A percentile compares a stretch with the other conserved stretches of the same genome.
These are phyloP conservation scores for Closterium sp. DNA, from an alignment of 139 green algal species.

Conservation along the genomic window DNA sequence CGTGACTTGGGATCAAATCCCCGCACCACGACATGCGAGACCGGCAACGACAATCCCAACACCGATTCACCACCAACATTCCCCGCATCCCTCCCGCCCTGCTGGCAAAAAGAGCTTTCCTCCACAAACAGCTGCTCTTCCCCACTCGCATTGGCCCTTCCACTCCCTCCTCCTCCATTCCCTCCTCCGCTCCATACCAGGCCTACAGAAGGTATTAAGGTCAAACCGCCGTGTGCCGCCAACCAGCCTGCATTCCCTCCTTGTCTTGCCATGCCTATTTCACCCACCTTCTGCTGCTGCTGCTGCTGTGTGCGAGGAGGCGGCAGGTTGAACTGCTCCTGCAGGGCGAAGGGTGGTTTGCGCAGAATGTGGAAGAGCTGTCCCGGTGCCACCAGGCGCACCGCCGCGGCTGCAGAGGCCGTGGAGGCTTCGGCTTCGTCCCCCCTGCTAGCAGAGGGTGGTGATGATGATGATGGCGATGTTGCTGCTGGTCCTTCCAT, in stretches of 20 bases:
- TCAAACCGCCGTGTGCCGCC: too few species aligned
- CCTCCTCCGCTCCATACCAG: too few species aligned
- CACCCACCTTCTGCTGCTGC: too few species aligned
- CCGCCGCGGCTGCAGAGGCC: neutral
- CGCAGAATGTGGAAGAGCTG: constrained; percentile 37
- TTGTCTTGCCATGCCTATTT: too few species aligned
- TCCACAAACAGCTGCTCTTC: neutral
- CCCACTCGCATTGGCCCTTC: neutral
- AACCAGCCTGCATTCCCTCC: too few species aligned
- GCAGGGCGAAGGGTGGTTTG: neutral
- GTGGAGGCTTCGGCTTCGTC: neutral
- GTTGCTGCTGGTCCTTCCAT: too few species aligned
- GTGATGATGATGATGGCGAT: too few species aligned
- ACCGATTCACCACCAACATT: neutral
- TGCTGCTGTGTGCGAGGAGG: neutral
- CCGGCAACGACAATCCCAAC: neutral
- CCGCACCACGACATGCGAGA: constrained; percentile 20
- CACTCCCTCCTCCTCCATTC: too few species aligned
- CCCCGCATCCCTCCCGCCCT: neutral
- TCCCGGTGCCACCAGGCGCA: constrained; percentile 13
- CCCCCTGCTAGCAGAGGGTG: too few species aligned
- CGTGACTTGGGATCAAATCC: constrained; percentile 10
- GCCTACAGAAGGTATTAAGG: too few species aligned
- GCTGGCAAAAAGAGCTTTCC: too few species aligned
- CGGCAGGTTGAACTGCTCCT: neutral